Percentiles rank a stretch among this genome's conserved stretches.
Evolutionary conservation across 805 yeast species (phyloP).

Genomic region (Nakazawaea ishiwadae): DNA sequence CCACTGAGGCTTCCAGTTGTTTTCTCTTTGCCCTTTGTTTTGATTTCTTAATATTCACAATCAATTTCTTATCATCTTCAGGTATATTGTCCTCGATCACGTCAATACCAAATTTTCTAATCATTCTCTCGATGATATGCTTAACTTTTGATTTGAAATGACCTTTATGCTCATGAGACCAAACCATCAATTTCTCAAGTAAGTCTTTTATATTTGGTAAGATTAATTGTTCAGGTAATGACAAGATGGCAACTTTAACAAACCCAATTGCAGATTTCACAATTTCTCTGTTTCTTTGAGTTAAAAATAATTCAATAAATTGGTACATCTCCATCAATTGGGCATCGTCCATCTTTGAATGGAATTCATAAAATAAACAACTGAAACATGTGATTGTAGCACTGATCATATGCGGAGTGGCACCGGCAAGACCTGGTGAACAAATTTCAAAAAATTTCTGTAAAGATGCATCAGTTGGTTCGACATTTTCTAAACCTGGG

Average conservation of each 20-base stretch:
- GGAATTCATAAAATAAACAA: conserved; percentile 83
- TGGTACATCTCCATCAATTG: conserved; percentile 71
- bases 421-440: conserved; percentile 94
- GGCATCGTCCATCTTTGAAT: conserved; percentile 53
- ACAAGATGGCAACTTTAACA: conserved; percentile 80
- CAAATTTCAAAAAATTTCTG: conserved; percentile 89
- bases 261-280: conserved; percentile 94
- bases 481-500: conserved; percentile 63
- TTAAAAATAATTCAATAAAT: conserved; percentile 84
- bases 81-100: conserved; percentile 82
- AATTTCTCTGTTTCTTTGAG: conserved; percentile 88
- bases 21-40: conserved; percentile 82
- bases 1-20: conserved; percentile 33
- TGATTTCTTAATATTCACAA: conserved; percentile 80
- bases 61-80: conserved; percentile 78
- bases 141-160: conserved; percentile 91
- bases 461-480: conserved; percentile 63
- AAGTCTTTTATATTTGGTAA: conserved; percentile 61
- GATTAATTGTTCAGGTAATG: conserved; percentile 75
- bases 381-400: conserved; percentile 92
- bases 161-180: conserved; percentile 96
- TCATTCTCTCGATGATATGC: conserved; percentile 86
- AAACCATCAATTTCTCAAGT: conserved; percentile 69
- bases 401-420: conserved; percentile 92
- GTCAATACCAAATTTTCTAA: conserved; percentile 88